Conservation (phyloP, 371 early-diverging fungal species). For the Mortierella sp. region DNA sequence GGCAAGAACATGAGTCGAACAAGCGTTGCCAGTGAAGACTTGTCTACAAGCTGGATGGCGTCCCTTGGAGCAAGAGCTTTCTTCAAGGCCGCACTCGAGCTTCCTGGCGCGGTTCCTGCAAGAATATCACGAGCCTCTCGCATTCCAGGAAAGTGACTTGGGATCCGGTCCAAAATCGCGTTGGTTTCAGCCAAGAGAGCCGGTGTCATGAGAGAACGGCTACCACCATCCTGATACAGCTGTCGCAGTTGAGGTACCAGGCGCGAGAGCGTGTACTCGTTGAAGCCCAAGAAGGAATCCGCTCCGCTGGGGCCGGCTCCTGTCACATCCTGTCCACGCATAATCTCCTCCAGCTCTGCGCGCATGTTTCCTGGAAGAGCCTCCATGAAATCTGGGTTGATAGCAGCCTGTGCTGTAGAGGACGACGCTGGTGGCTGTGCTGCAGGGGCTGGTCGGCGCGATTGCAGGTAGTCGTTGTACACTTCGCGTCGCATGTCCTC, state of each 20-base stretch:
- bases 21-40: slow-evolving; percentile 81
- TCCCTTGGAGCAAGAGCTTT: slow-evolving; percentile 65
- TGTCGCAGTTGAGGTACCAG: slow-evolving; percentile 38
- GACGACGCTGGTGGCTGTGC: slow-evolving; percentile 12
- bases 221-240: slow-evolving; percentile 25
- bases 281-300: slow-evolving; percentile 12
- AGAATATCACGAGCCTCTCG: slow-evolving; percentile 32
- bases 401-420: slow-evolving; percentile 33
- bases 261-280: slow-evolving; percentile 43
- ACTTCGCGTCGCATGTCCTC: slow-evolving; percentile 96
- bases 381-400: slow-evolving; percentile 81
- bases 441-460: slow-evolving; percentile 56
- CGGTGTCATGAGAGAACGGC: slow-evolving; percentile 15
- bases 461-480: slow-evolving; percentile 78
- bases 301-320: slow-evolving; percentile 15
- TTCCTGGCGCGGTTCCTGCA: slow-evolving; percentile 30
- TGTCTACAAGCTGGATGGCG: slow-evolving; percentile 86
- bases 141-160: slow-evolving; percentile 33
- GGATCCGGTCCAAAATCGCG: slow-evolving; percentile 40
- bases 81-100: slow-evolving; percentile 38
- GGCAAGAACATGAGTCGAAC: slow-evolving; percentile 88
- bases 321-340: slow-evolving; percentile 62
- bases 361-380: slow-evolving; percentile 86
- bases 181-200: slow-evolving; percentile 23
- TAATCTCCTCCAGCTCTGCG: slow-evolving; percentile 74